Evolutionary conservation across 192 early-diverging fungal genomes (phyloP).

Genomic region (Podila minutissima): DNA sequence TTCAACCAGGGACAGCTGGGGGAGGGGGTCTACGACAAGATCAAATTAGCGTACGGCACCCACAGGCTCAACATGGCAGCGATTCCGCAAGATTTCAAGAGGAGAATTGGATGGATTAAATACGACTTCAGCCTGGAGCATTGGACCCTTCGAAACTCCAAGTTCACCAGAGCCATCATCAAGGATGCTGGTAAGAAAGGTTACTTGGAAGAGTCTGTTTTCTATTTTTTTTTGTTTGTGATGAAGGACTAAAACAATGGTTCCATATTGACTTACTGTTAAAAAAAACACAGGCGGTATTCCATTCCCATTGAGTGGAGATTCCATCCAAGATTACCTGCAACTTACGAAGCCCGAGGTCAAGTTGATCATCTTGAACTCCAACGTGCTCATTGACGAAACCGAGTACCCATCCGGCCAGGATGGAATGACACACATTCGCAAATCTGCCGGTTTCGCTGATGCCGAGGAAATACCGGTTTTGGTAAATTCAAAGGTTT

Average conservation of each 20-base stretch:
- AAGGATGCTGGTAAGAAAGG: slow-evolving; percentile 49
- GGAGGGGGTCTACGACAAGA: slow-evolving; percentile 30
- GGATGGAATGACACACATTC: neutral
- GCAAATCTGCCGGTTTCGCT: slow-evolving; percentile 2
- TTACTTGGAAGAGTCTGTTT: neutral
- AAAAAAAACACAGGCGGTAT: slow-evolving; percentile 14
- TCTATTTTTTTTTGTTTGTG: neutral
- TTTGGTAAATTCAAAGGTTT: slow-evolving; percentile 12
- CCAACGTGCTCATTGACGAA: slow-evolving; percentile 34
- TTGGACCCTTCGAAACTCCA: slow-evolving; percentile 38
- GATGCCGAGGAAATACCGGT: neutral
- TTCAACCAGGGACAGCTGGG: slow-evolving; percentile 38
- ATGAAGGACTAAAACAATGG: too few species aligned
- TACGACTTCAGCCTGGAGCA: slow-evolving; percentile 33
- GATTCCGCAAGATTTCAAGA: slow-evolving; percentile 21
- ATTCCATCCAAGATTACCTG: neutral
- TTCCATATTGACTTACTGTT: too few species aligned
- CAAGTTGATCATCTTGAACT: slow-evolving; percentile 19
- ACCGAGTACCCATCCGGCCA: slow-evolving; percentile 7
- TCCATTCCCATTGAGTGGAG: slow-evolving; percentile 28
- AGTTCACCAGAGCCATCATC: slow-evolving; percentile 50
- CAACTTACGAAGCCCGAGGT: slow-evolving; percentile 2
- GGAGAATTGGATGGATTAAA: slow-evolving; percentile 51
- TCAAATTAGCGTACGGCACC: slow-evolving; percentile 31
- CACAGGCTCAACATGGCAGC: slow-evolving; percentile 14